Conservation (phyloP, 2,329 filamentous ascomycete species). For the Ophiostoma sp. region DNA sequence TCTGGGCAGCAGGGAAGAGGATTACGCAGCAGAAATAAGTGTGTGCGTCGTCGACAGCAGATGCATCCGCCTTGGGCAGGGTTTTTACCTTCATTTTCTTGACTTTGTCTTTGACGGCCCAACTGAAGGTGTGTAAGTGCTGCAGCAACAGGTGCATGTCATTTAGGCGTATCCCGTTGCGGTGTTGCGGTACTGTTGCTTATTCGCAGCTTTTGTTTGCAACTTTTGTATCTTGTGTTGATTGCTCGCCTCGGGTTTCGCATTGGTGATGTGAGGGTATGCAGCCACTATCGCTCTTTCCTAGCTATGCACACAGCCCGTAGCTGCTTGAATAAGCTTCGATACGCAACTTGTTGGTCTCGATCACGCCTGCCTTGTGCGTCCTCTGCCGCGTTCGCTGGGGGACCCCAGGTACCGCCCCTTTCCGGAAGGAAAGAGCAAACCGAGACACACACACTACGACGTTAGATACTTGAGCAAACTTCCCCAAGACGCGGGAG, state of each 20-base stretch:
- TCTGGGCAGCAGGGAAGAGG: conserved; percentile 11
- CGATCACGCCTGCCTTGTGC: not conserved
- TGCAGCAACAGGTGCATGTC: not conserved
- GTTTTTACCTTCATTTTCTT: not conserved
- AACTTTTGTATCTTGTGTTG: not conserved
- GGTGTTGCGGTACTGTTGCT: conserved; percentile 10
- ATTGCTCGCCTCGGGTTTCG: not conserved
- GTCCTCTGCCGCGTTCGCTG: not conserved
- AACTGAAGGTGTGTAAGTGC: not conserved
- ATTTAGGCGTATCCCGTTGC: conserved; percentile 10
- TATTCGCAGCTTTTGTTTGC: not conserved
- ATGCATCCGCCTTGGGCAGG: not conserved
- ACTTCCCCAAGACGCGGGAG: not conserved
- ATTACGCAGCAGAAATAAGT: conserved; percentile 9
- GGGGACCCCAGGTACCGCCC: not conserved
- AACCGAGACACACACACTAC: not conserved
- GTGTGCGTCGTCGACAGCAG: not conserved
- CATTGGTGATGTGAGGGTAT: no score
- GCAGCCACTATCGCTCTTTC: not conserved
- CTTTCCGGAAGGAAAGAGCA: conserved; percentile 11
- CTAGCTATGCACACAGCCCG: not conserved
- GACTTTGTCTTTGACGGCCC: not conserved
- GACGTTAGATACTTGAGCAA: not conserved
- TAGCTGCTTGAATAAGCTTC: not conserved
- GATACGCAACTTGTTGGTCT: not conserved